Conservation (phyloP, 192 early-diverging fungal genomes). For the Coemansia sp. region DNA sequence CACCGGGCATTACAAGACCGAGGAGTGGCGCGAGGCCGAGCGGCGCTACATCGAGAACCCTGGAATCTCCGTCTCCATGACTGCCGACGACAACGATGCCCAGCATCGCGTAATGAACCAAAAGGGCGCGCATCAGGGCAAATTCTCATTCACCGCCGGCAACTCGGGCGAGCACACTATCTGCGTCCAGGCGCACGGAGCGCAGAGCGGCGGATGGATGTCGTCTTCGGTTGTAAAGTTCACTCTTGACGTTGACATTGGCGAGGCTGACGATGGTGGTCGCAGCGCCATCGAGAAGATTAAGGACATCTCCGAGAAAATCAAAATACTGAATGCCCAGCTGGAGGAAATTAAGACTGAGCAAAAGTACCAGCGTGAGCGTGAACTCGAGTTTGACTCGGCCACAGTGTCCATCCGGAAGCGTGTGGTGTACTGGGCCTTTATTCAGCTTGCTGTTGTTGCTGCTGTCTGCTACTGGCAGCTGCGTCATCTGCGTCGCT, state of each 20-base stretch:
- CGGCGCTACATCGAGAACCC: conserved; percentile 65
- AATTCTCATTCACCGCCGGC: conserved; percentile 89
- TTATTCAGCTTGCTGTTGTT: conserved; percentile 81
- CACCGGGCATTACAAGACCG: conserved; percentile 79
- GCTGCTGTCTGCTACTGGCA: conserved; percentile 82
- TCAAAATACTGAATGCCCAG: conserved; percentile 81
- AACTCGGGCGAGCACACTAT: conserved; percentile 89
- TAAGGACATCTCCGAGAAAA: conserved; percentile 65
- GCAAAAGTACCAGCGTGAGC: conserved; percentile 86
- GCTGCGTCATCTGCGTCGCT: conserved; percentile 77
- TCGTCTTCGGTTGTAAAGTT: conserved; percentile 53
- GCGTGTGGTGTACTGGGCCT: conserved; percentile 82
- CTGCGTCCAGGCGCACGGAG: conserved; percentile 71
- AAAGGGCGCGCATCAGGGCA: conserved; percentile 70
- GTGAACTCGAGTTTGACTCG: conserved; percentile 88
- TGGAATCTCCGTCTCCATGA: conserved; percentile 64
- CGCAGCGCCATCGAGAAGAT: conserved; percentile 51
- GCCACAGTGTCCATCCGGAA: conserved; percentile 82
- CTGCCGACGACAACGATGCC: conserved; percentile 65
- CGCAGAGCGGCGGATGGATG: conserved; percentile 69
- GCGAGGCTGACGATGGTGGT: conserved; percentile 62
- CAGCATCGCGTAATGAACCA: conserved; percentile 69
- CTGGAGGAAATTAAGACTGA: conserved; percentile 83
- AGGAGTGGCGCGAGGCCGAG: conserved; percentile 72
- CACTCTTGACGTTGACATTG: conserved; percentile 68